phyloP scores from a whole-genome alignment of 345 rosid genomes.

The Eucalyptus decipiens region DNA sequence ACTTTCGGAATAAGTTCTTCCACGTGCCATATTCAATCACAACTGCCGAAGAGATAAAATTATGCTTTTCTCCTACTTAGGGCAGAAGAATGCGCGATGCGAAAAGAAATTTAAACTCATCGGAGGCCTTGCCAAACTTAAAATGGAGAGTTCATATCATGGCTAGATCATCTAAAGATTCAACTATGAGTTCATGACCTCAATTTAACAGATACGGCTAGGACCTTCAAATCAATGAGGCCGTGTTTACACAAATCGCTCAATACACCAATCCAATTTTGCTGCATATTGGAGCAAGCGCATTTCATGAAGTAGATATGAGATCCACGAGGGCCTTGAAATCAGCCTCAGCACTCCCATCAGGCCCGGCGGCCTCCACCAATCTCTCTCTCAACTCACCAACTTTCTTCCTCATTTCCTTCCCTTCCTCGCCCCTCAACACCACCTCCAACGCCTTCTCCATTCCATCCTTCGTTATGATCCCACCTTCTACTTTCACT shows the following conservation, averaged over 20 bases:
- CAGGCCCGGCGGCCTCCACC: conserved; percentile 8
- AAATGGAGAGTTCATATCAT: background rate
- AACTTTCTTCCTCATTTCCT: conserved; percentile 17
- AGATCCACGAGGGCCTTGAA: conserved; percentile 2
- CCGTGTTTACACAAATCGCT: background rate
- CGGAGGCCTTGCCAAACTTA: background rate
- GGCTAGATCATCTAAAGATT: background rate
- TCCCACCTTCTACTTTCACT: conserved; percentile 12
- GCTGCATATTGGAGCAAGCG: background rate
- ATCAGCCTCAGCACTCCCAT: conserved; percentile 4
- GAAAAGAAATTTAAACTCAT: background rate
- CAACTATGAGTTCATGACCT: background rate
- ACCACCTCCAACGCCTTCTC: conserved; percentile 20
- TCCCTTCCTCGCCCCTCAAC: conserved; percentile 16
- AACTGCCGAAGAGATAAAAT: background rate
- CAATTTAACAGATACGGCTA: background rate
- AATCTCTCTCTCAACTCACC: conserved; percentile 2
- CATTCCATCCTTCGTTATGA: conserved; percentile 14
- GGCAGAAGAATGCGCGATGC: background rate
- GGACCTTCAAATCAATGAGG: background rate
- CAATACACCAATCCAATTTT: background rate
- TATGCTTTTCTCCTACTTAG: background rate
- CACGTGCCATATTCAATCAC: no score
- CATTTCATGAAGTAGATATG: background rate
- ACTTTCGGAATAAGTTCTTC: no score